Evolutionary conservation across 2,329 filamentous ascomycete genomes (phyloP), one percentile per base, ranked within the genome.

Genomic region (Cytospora piceae): DNA sequence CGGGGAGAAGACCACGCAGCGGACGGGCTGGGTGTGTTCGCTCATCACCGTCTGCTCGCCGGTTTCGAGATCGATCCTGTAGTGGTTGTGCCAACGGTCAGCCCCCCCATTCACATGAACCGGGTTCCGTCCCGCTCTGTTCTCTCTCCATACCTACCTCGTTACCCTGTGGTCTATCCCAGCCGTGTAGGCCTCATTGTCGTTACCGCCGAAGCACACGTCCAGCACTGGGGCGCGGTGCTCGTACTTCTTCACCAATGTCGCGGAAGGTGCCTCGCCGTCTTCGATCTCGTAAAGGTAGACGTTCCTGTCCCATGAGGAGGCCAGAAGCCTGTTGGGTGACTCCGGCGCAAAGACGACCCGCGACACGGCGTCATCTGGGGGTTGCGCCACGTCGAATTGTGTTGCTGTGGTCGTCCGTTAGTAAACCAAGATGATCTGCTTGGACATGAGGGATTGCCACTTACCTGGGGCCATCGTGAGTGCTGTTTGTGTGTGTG

Each of bases 261-360:
- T 85, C 8, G 87, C 89, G 24, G 78, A 76, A 55, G 85, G 82
- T 69, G 85, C 83, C 27, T 86, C 84, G 64, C 84, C 84, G 68
- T 81, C 80, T 55, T 82, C 80, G 66, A 90, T 85, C 74, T 96
- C 92, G 82, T 98, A 98, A 61, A 94, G 83, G 78, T 97, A 96
- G 64, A 96, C 87, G 76, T 92, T 87, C 78, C 89, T 92, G 79
- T 98, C 94, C 95, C 95, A 99, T 64, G 93, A 97, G 14, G 94
- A 90, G 72, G 94, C 94, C n/a, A 96, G 86, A 46, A 99, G 85
- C 71, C 89, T 90, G 62, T 84, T 87, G 3, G 89, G 85, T n/a
- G 89, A 87, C 68, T 84, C 81, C 42, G 93, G 91, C 70, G 94
- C 92, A 83, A 96, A 99, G 74, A 88, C 88, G 73, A 98, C 82